Evolutionary conservation across 306 rosid species (phyloP), one percentile per base, ranked within the genome.

Genomic region (Echinosophora koreensis): DNA sequence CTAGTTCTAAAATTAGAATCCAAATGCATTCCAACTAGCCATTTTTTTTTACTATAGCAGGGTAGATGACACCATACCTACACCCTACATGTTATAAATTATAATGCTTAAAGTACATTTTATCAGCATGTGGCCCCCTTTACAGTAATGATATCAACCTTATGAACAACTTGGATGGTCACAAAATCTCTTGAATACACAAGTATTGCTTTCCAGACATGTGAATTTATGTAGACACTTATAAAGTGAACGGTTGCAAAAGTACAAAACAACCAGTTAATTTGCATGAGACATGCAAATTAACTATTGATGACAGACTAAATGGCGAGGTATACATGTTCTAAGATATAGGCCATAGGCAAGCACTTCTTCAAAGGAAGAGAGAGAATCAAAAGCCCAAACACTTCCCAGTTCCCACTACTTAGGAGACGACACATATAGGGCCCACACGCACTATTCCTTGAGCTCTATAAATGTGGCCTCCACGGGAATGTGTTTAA

Each of bases 391-490:
- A 37, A 66, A 67, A 67, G 63, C 3, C 3, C 0, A 55, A 54
- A 65, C 18, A 28, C 9, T 54, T 66, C 50, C 10, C 50, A 30
- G 32, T 44, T 44, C 74, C 78, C 64, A 62, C 83, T 28, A 50
- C 71, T 59, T 11, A 61, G 46, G 65, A 60, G 17, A 14, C 0
- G 61, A 39, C 54, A 37, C 22, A 46, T 38, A 62, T 15, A 15
- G 38, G 69, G n/a, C 17, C 72, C 42, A 1, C n/a, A 6, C 52
- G 44, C 60, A 39, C 46, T 49, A 46, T 28, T 38, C 39, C 71
- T 52, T 55, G 70, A 74, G 46, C 51, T 69, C 84, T 74, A 84
- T 84, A 84, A 52, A 83, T 69, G 4, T 69, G 11, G 13, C 46
- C 22, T 34, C 9, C 9, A 0, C 1, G 12, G 2, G n/a, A 18